phyloP scores from a whole-genome alignment of 2,329 filamentous ascomycete genomes.

The Drechslera avenae region DNA sequence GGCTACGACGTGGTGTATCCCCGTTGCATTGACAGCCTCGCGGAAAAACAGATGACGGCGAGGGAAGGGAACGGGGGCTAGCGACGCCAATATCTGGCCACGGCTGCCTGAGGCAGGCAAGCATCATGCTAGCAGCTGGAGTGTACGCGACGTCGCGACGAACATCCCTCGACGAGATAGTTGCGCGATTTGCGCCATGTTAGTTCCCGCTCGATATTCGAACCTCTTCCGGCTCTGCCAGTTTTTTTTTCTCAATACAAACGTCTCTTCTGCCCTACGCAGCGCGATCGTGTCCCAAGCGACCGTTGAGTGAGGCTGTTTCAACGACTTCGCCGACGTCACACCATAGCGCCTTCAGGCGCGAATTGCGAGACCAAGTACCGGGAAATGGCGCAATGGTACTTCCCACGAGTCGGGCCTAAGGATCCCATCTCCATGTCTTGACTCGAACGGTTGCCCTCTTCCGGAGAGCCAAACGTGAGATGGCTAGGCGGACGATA shows the following conservation, averaged over 20 bases:
- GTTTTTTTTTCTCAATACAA: neutral
- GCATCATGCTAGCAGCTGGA: constrained; percentile 20
- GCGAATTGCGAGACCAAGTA: constrained; percentile 4
- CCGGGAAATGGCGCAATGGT: constrained; percentile 8
- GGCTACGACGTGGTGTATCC: constrained; percentile 5
- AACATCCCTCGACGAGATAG: constrained; percentile 10
- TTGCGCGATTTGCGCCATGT: constrained; percentile 16
- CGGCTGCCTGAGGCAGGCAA: constrained; percentile 5
- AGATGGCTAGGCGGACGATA: constrained; percentile 7
- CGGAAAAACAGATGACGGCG: constrained; percentile 3
- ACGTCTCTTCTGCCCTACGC: constrained; percentile 5
- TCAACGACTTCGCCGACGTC: neutral
- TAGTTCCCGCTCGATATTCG: constrained; percentile 12
- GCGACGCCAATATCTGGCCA: constrained; percentile 12
- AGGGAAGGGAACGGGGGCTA: constrained; percentile 2
- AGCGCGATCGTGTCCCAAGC: constrained; percentile 3
- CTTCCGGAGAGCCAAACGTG: constrained; percentile 3
- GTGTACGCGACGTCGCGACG: constrained; percentile 11
- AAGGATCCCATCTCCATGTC: neutral
- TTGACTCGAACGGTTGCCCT: constrained; percentile 5
- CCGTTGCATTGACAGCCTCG: constrained; percentile 2
- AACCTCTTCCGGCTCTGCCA: neutral
- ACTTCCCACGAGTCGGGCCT: constrained; percentile 13
- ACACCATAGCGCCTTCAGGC: neutral
- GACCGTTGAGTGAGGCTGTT: constrained; percentile 11